Base-by-base conservation (phyloP, 2,329 filamentous ascomycete species). In the Hypoxylon sp. region DNA sequence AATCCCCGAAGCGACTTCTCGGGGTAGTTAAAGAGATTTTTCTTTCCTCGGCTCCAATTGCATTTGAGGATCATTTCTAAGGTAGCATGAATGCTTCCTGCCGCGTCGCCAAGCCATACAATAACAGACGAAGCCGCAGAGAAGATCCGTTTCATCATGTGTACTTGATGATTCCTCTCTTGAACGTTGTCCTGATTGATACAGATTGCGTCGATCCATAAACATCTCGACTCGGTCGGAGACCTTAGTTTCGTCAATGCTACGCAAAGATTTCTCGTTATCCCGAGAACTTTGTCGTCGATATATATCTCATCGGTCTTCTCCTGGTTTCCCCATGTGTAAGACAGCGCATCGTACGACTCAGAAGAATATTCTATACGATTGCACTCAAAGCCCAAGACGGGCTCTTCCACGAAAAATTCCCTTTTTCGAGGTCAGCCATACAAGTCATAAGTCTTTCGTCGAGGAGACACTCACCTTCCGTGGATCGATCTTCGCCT, bases 91-190 rank as follows among this genome's bases (percentile, higher is more conserved):
- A 65, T 13, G 19, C 32, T 46, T 14, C 63, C 57, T 21, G n/a
- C 45, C 2, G 55, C 43, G 6, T 61, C 57, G 7, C 63, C 63
- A 32, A 67, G 41, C 63, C 63, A 67, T 13, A 67, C 43, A 5
- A 62, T 52, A 17, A 63, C 59, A 30, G 52, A 59, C 2, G 48
- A 49, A 2, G 63, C 63, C 19, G 59, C 36, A 13, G 58, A 53
- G 32, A 59, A 67, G 23, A 67, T 63, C 3, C 38, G 38, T 25
- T 56, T 53, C 63, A 67, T 67, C 52, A 67, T 53, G n/a, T 55
- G 63, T 4, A 67, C 63, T 17, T 67, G 63, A 14, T 67, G 63
- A 14, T 59, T 63, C 13, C 63, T 52, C 58, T 66, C 63, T 21
- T 50, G 52, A 6, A 62, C 19, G 21, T 66, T 59, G 6, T 41